Conservation (phyloP, 495 filamentous ascomycete species). For the Xylaria acuta region DNA sequence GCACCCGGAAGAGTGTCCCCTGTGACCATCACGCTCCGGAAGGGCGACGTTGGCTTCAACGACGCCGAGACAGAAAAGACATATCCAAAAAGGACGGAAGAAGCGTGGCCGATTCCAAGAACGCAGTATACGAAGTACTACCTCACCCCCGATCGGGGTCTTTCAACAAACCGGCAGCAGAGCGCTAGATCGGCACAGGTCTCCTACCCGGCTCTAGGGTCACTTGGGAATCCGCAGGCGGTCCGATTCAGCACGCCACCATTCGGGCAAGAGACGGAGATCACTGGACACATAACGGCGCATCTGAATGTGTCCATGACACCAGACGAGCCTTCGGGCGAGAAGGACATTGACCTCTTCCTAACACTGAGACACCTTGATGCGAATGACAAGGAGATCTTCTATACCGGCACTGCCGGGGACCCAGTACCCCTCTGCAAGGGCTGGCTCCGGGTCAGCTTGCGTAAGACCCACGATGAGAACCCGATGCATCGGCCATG, state of each 20-base stretch:
- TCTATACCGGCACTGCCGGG: conserved; percentile 65
- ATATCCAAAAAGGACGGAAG: conserved; percentile 59
- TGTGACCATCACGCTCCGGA: conserved; percentile 63
- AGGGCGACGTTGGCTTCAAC: conserved; percentile 69
- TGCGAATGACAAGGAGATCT: conserved; percentile 62
- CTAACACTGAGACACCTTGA: conserved; percentile 66
- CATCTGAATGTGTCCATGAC: conserved; percentile 66
- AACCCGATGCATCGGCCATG: conserved; percentile 57
- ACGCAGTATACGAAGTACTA: conserved; percentile 65
- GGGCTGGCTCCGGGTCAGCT: conserved; percentile 63
- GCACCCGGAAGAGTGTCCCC: conserved; percentile 58
- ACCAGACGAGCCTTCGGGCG: conserved; percentile 34
- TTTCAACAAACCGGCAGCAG: background rate
- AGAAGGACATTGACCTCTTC: conserved; percentile 68
- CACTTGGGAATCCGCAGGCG: conserved; percentile 50
- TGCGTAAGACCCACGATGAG: conserved; percentile 58
- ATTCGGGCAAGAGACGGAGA: conserved; percentile 65
- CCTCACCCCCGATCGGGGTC: conserved; percentile 51
- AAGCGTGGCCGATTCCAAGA: conserved; percentile 67
- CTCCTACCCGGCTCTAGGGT: conserved; percentile 63
- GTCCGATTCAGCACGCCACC: conserved; percentile 61
- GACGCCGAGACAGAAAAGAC: conserved; percentile 60
- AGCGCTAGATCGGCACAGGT: conserved; percentile 40
- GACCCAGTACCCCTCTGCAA: conserved; percentile 58
- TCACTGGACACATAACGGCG: conserved; percentile 70